These are phyloP conservation scores for Solanum chaucha DNA, from an alignment of 257 asterid genomes.

Conservation along the genomic window DNA sequence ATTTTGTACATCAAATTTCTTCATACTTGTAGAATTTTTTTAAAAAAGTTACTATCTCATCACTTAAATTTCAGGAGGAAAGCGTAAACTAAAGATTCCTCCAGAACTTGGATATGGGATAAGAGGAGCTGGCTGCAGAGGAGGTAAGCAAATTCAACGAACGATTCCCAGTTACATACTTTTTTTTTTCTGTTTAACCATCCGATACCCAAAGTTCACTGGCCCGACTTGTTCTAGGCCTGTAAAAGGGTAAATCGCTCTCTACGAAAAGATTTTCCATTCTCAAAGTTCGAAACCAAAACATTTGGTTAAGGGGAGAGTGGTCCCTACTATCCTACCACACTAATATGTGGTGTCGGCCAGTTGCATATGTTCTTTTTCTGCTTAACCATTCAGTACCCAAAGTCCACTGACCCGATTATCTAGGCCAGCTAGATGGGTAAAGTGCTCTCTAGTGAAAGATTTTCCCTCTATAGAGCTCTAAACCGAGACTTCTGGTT, in stretches of 20 bases:
- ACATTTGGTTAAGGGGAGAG: not conserved
- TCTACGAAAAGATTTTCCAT: not conserved
- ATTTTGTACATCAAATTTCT: not conserved
- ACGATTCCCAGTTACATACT: not conserved
- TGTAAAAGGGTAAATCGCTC: not conserved
- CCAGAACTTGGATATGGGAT: conserved; percentile 79
- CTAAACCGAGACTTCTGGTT: not conserved
- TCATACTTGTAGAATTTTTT: not conserved
- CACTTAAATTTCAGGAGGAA: conserved; percentile 45
- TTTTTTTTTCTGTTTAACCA: not conserved
- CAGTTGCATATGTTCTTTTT: not conserved
- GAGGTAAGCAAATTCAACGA: conserved; percentile 29
- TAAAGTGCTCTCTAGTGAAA: not conserved
- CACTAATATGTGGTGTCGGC: not conserved
- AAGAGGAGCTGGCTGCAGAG: conserved; percentile 87
- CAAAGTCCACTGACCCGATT: not conserved
- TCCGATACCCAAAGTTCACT: not conserved
- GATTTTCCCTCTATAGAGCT: not conserved
- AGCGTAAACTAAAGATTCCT: conserved; percentile 71
- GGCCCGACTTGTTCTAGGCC: not conserved
- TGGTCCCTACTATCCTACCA: not conserved
- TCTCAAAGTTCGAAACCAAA: not conserved
- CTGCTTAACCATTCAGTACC: not conserved
- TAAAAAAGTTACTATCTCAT: not conserved
- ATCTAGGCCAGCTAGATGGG: not conserved